Conservation (phyloP, 345 rosid species). For the Rhizophora mangle region DNA sequence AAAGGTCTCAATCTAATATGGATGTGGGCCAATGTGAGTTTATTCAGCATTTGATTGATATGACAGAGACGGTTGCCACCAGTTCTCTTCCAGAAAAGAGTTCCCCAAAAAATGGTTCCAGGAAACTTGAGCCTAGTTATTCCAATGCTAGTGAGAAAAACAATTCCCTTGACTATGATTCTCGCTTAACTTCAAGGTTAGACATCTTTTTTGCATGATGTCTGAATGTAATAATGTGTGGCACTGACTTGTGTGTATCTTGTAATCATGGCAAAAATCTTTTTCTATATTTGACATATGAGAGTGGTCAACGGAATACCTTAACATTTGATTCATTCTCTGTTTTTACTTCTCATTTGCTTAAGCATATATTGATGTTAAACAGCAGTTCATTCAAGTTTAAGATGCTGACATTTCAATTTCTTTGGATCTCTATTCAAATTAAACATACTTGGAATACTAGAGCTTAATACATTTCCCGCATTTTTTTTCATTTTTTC, state of each 20-base stretch:
- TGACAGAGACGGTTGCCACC: slow-evolving; percentile 63
- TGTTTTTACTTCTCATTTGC: slow-evolving; percentile 3
- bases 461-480: not conserved
- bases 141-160: slow-evolving; percentile 45
- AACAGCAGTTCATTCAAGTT: not conserved
- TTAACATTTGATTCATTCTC: not conserved
- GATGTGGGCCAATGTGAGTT: slow-evolving; percentile 88
- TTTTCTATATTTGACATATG: not conserved
- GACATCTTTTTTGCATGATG: slow-evolving; percentile 8
- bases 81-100: slow-evolving; percentile 38
- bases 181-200: slow-evolving; percentile 65
- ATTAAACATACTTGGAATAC: no score
- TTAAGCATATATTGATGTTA: not conserved
- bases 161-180: slow-evolving; percentile 42
- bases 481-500: not conserved
- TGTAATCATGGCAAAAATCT: not conserved
- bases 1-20: slow-evolving; percentile 71
- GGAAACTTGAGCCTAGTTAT: slow-evolving; percentile 44
- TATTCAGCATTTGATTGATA: slow-evolving; percentile 80
- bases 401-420: not conserved
- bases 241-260: not conserved
- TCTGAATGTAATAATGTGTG: slow-evolving; percentile 1
- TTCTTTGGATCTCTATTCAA: no score
- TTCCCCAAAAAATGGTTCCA: slow-evolving; percentile 46
- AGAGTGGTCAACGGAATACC: not conserved